Base-by-base conservation (phyloP, 805 yeast genomes). In the Lachancea quebecensis region DNA sequence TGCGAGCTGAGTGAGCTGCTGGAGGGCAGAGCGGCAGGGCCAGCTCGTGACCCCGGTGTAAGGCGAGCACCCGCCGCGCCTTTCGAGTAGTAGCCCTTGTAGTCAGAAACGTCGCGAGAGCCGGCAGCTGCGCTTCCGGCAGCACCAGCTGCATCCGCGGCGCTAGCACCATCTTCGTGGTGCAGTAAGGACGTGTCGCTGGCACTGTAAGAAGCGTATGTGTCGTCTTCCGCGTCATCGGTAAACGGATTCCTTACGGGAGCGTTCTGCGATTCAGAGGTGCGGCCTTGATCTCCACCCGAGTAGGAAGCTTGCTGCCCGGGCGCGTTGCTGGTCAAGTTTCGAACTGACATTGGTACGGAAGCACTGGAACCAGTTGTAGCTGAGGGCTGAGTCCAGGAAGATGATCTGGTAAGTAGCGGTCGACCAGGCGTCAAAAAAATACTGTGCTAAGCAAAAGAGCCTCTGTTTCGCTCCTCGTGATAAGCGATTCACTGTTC, bases 11-110 rank as follows among this genome's bases (percentile, higher is more conserved):
- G 28, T 18, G 48, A 40, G 15, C 46, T 45, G 41, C 50, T 45
- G 27, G 50, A 44, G 32, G 50, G 50, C 38, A 48, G 37, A 4
- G 40, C 48, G 28, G 44, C 44, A 38, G 39, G 41, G 3, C 28
- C 35, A 5, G 17, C 28, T 15, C 30, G 11, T 17, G 37, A 35
- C 15, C 35, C 31, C 25, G 21, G 21, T 16, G n/a, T 11, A 14
- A 16, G 36, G 29, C 48, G 18, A 35, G 39, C 30, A 41, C 51
- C 30, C 37, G 42, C 41, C 2, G 35, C 46, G 25, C 52, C 55
- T 41, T 53, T 58, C 8, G 67, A 56, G 43, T 61, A 63, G 42
- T 60, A 63, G 25, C 67, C 67, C 39, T 53, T 55, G 48, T 63
- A 63, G 39, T 60, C 64, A 12, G 59, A 51, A 10, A 50, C 44